These are phyloP conservation scores for Cladochytrium tenue DNA, from an alignment of 371 early-diverging fungal genomes.

Conservation along the genomic window DNA sequence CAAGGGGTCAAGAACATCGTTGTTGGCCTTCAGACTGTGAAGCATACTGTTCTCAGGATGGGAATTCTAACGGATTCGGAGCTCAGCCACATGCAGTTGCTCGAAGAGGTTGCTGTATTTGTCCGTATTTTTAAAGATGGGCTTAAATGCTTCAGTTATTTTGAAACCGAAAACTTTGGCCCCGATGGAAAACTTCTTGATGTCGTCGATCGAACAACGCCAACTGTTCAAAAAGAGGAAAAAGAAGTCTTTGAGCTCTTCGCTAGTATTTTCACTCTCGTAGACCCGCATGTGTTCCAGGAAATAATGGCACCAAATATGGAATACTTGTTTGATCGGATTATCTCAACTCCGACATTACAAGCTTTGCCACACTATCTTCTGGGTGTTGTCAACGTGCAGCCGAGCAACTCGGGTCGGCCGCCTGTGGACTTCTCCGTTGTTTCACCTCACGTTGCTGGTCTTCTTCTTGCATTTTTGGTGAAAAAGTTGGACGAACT, in stretches of 20 bases:
- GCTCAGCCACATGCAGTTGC: constrained; percentile 31
- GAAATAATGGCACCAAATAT: constrained; percentile 92
- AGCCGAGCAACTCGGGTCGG: constrained; percentile 3
- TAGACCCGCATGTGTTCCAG: constrained; percentile 92
- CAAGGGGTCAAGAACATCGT: constrained; percentile 83
- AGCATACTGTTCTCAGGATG: constrained; percentile 58
- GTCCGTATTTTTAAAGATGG: constrained; percentile 79
- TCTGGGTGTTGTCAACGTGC: constrained; percentile 67
- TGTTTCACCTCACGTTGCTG: constrained; percentile 76
- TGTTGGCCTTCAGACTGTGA: constrained; percentile 71
- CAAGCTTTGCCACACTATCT: constrained; percentile 88
- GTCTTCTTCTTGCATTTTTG: constrained; percentile 74
- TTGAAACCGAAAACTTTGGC: constrained; percentile 69
- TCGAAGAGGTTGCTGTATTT: constrained; percentile 62
- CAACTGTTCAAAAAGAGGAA: constrained; percentile 61
- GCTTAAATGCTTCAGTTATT: constrained; percentile 84
- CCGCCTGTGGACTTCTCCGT: constrained; percentile 34
- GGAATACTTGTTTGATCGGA: constrained; percentile 79
- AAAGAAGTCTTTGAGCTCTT: constrained; percentile 92
- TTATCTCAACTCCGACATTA: constrained; percentile 76
- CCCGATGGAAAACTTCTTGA: constrained; percentile 48
- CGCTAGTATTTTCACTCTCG: constrained; percentile 78
- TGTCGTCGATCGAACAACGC: constrained; percentile 29
- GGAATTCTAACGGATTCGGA: constrained; percentile 10
- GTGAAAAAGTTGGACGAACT: constrained; percentile 82